Conservation (phyloP, 805 yeast genomes). For the Wickerhamiella australiensis region DNA sequence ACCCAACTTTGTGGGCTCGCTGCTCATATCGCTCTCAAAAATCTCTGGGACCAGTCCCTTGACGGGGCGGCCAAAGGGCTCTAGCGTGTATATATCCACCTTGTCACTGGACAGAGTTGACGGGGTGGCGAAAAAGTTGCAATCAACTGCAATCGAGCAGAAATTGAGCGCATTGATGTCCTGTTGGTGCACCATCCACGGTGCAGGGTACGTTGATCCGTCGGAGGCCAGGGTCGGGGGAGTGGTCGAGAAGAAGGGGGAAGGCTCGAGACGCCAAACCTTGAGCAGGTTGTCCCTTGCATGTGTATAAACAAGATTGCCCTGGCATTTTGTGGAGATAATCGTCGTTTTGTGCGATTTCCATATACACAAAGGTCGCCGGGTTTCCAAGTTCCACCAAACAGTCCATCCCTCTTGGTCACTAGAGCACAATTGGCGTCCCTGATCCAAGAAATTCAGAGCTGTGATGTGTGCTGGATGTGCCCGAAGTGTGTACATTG, state of each 20-base stretch:
- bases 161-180: conserved; percentile 69
- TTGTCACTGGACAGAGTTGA: conserved; percentile 50
- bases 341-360: conserved; percentile 45
- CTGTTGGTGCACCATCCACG: conserved; percentile 35
- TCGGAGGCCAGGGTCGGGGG: conserved; percentile 20
- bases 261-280: conserved; percentile 27
- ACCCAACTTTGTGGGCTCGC: conserved; percentile 23
- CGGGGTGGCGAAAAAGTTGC: conserved; percentile 42
- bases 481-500: conserved; percentile 26
- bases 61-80: conserved; percentile 18
- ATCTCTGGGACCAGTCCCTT: conserved; percentile 16
- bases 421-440: conserved; percentile 37
- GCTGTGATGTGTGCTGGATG: conserved; percentile 28
- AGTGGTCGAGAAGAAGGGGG: conserved; percentile 32
- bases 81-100: conserved; percentile 47
- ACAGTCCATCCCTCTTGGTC: conserved; percentile 53
- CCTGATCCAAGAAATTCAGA: conserved; percentile 25
- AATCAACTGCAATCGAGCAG: conserved; percentile 43
- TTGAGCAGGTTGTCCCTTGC: conserved; percentile 47
- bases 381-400: conserved; percentile 50
- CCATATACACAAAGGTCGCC: conserved; percentile 49
- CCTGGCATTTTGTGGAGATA: conserved; percentile 31
- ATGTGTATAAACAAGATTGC: conserved; percentile 41
- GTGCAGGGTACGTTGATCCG: conserved; percentile 23
- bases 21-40: conserved; percentile 17